Evolutionary conservation across 208 protist species (phyloP), one percentile per base, ranked within the genome.

Genomic region (Leptomonas pyrrhocoris): DNA sequence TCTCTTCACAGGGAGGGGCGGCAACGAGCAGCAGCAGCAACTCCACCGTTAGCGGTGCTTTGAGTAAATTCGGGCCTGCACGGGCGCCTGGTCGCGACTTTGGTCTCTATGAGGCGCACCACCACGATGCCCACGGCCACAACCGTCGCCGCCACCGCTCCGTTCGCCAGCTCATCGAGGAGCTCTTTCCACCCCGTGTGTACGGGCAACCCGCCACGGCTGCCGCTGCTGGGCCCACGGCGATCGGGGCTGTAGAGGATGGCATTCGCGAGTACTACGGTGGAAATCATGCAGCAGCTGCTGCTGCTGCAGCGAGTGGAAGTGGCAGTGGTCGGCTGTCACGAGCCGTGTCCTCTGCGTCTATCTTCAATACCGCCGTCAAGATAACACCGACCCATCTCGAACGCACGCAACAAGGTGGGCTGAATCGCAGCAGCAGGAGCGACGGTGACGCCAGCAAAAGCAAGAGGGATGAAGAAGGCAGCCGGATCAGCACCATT

Each of bases 141-240:
- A 50, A 25, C 19, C 58, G 75, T 18, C 66, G 63, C 28, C 48
- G 58, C 45, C 79, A 81, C 42, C 80, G 84, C 40, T 88, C 81
- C 19, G 84, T 95, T 31, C 78, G 85, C 16, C 73, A 95, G 48
- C 84, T 95, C 27, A 80, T 95, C 19, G 83, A 92, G 43, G 90
- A 95, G 62, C 77, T 95, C n/a, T 93, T 84, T 60, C 80, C 79
- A 1, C 74, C 82, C 16, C 73, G 64, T 58, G 38, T 69, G 1
- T 70, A 61, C 51, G 72, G 53, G 18, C 54, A 64, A 2, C n/a
- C n/a, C n/a, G 48, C 28, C 23, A n/a, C 42, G 40, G 36, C 55
- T 12, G 60, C 70, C 48, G 42, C 5, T 18, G 16, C 58, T 15
- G 8, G 46, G 34, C 30, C 60, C 23, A 31, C 48, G 4, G 42